Conservation (phyloP, 768 basidiomycete genomes). For the Leccinum boreale region DNA sequence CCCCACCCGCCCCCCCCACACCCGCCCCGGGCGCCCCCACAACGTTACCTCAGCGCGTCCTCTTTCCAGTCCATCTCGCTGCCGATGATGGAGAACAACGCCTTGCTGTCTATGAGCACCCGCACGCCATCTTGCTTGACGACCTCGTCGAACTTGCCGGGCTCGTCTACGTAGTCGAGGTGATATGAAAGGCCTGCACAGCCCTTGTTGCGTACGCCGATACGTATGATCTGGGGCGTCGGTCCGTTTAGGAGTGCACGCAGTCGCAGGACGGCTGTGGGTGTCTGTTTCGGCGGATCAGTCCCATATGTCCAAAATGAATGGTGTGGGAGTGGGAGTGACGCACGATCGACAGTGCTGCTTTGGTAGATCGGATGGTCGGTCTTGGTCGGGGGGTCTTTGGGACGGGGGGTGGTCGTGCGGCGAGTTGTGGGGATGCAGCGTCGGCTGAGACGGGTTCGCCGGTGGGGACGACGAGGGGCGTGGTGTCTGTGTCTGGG, state of each 20-base stretch:
- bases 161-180: conserved; percentile 90
- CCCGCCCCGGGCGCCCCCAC: neutral
- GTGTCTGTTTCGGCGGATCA: conserved; percentile 51
- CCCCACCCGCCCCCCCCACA: too few relatives aligned
- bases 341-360: conserved; percentile 71
- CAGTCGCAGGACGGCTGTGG: conserved; percentile 71
- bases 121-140: conserved; percentile 93
- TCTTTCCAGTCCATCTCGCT: conserved; percentile 99
- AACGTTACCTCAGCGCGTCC: conserved; percentile 71
- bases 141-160: conserved; percentile 92
- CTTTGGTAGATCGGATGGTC: conserved; percentile 66
- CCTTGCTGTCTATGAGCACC: conserved; percentile 95
- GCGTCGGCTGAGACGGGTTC: conserved; percentile 52
- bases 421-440: conserved; percentile 67
- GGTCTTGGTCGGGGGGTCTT: conserved; percentile 63
- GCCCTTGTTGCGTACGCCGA: conserved; percentile 96
- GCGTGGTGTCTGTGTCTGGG: conserved; percentile 43
- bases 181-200: conserved; percentile 87
- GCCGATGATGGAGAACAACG: conserved; percentile 96
- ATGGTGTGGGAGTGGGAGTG: neutral
- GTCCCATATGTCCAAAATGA: neutral
- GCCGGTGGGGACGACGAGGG: conserved; percentile 47
- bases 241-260: conserved; percentile 73
- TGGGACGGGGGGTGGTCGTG: conserved; percentile 68
- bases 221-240: conserved; percentile 87